Base-by-base conservation (phyloP, 2,329 filamentous ascomycete genomes). In the Fusarium aywerte region DNA sequence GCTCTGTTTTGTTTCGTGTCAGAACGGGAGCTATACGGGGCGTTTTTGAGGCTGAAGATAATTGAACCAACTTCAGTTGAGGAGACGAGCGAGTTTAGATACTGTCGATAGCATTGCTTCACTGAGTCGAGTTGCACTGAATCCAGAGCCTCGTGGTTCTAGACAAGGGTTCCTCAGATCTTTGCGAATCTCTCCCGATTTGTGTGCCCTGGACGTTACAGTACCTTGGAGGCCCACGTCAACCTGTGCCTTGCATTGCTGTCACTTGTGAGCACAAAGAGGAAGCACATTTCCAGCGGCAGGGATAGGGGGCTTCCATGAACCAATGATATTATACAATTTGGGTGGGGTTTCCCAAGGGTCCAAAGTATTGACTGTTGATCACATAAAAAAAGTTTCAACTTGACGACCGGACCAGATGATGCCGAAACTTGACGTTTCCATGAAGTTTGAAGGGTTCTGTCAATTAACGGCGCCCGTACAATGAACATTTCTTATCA, bases 31-130 rank as follows among this genome's bases (percentile, higher is more conserved):
- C 25, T 39, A n/a, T n/a, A 35, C 29, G 25, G 31, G 27, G 18
- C 39, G 29, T 10, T 39, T 12, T 35, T 33, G 40, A 66, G 59
- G 54, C 65, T 68, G 40, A 25, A 4, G 20, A 4, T 25, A 16
- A 51, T 21, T 68, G 54, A 53, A 31, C 65, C 50, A 61, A 36
- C 48, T 51, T 53, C 50, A 62, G 54, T 54, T 65, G 25, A 54
- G 58, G 64, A 65, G 43, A 32, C 25, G 32, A 25, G 25, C n/a
- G 29, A 58, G 33, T 15, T 35, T 11, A 29, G 45, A 29, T 31
- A 11, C 15, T 20, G 53, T 29, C 25, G 38, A 32, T 35, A 50
- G 38, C 12, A 20, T 42, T 29, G 39, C 25, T 12, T 18, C 10
- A 20, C 16, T 25, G 44, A 20, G 43, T 45, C 27, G 16, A 45